Conservation (phyloP, 441 rosid species). For the Bocquillonia castaneifolia region DNA sequence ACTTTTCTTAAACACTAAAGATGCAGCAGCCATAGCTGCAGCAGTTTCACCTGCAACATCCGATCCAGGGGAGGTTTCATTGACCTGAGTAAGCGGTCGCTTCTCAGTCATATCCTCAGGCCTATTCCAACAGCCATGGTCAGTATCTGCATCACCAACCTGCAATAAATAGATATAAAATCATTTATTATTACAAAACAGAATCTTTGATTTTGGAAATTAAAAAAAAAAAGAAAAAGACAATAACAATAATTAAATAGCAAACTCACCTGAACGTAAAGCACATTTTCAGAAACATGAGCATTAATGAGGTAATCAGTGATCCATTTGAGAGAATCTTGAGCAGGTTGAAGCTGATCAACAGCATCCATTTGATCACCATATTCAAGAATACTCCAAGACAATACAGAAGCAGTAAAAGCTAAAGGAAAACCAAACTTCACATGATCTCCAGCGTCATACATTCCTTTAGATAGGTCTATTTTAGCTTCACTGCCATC, state of each 20-base stretch:
- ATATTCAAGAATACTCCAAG: constrained; percentile 62
- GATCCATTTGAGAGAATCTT: constrained; percentile 65
- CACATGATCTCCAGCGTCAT: constrained; percentile 74
- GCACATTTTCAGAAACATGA: constrained; percentile 48
- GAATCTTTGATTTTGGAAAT: neutral
- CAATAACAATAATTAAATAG: too few relatives aligned
- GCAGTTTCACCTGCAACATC: constrained; percentile 98
- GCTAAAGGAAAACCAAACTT: constrained; percentile 72
- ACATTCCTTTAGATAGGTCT: constrained; percentile 72
- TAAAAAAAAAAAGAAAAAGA: neutral
- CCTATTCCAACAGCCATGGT: constrained; percentile 90
- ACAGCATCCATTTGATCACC: constrained; percentile 63
- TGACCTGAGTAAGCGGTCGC: constrained; percentile 67
- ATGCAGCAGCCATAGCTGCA: constrained; percentile 92
- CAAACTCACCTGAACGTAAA: constrained; percentile 49
- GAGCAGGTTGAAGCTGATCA: constrained; percentile 52
- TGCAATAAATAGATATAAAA: too few relatives aligned
- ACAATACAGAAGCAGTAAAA: constrained; percentile 59
- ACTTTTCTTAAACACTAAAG: constrained; percentile 69
- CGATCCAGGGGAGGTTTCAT: constrained; percentile 61
- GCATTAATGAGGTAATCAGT: constrained; percentile 68
- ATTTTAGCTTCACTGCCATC: constrained; percentile 53
- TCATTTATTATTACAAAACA: too few relatives aligned
- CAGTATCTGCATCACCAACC: constrained; percentile 81
- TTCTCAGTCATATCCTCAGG: constrained; percentile 75